Evolutionary conservation across 208 protist species (phyloP).

Genomic region (Acanthamoeba lenticulata): DNA sequence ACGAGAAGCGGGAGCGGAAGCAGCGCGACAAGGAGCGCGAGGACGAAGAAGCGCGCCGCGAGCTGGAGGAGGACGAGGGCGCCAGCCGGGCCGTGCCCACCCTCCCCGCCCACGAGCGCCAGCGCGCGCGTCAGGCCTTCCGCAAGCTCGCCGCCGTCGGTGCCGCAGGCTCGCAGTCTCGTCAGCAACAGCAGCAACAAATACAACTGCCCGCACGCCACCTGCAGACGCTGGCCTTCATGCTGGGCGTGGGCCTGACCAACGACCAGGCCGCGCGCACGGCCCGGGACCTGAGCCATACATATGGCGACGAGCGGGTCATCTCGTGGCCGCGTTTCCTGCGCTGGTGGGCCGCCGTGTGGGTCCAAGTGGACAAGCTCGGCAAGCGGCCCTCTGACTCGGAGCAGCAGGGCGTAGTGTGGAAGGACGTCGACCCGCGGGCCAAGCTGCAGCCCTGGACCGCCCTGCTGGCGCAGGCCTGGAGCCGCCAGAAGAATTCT

Average conservation of each 20-base stretch:
- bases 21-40: not conserved
- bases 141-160: not conserved
- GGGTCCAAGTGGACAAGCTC: not conserved
- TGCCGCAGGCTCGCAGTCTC: not conserved
- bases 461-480: not conserved
- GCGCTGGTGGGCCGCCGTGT: slow-evolving; percentile 2
- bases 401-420: not conserved
- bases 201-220: not conserved
- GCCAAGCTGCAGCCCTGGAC: not conserved
- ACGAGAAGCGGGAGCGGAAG: not conserved
- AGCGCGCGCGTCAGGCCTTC: not conserved
- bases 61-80: not conserved
- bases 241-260: not conserved
- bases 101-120: not conserved
- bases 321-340: not conserved
- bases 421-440: not conserved
- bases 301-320: not conserved
- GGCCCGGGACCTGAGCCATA: not conserved
- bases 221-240: not conserved
- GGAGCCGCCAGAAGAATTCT: not conserved
- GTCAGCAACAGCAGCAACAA: too few relatives aligned
- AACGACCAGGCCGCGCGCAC: not conserved
- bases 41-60: not conserved
- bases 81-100: not conserved
- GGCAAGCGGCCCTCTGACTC: too few relatives aligned